Conservation (phyloP, 164 flowering plant species). For the Aristolochia californica region DNA sequence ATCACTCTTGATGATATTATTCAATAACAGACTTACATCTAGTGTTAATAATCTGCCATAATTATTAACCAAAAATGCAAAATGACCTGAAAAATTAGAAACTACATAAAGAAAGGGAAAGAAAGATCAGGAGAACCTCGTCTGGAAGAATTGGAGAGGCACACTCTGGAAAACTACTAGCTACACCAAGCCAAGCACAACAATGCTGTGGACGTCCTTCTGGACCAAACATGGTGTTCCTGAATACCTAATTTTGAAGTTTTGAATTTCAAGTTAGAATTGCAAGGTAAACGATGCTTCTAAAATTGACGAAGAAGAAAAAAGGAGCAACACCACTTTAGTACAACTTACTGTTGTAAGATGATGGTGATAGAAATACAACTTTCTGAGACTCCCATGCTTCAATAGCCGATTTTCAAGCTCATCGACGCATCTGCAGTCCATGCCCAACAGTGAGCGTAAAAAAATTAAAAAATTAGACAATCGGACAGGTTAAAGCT, state of each 20-base stretch:
- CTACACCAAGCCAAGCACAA: slow-evolving; percentile 99
- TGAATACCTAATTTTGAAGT: slow-evolving; percentile 55
- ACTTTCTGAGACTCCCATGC: slow-evolving; percentile 84
- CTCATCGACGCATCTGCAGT: slow-evolving; percentile 84
- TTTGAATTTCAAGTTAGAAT: not conserved
- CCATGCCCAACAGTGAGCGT: not conserved
- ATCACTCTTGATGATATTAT: too few species aligned
- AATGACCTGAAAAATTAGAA: not conserved
- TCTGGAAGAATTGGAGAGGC: slow-evolving; percentile 86
- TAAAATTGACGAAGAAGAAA: not conserved
- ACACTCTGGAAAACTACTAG: slow-evolving; percentile 98
- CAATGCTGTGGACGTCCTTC: slow-evolving; percentile 99
- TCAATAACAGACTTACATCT: not conserved
- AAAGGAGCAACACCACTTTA: not conserved
- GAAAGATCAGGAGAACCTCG: slow-evolving; percentile 43
- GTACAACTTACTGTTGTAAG: slow-evolving; percentile 68
- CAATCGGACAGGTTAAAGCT: not conserved
- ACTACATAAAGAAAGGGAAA: not conserved
- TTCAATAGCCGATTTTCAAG: slow-evolving; percentile 72
- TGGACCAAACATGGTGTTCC: slow-evolving; percentile 99
- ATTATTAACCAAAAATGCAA: not conserved
- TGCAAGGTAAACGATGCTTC: not conserved
- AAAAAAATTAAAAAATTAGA: not conserved
- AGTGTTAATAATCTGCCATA: not conserved
- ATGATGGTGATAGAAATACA: slow-evolving; percentile 92